Percentiles rank a stretch among this genome's conserved stretches.
Evolutionary conservation across 805 yeast species (phyloP).

Genomic region (Candida palmyrensis): DNA sequence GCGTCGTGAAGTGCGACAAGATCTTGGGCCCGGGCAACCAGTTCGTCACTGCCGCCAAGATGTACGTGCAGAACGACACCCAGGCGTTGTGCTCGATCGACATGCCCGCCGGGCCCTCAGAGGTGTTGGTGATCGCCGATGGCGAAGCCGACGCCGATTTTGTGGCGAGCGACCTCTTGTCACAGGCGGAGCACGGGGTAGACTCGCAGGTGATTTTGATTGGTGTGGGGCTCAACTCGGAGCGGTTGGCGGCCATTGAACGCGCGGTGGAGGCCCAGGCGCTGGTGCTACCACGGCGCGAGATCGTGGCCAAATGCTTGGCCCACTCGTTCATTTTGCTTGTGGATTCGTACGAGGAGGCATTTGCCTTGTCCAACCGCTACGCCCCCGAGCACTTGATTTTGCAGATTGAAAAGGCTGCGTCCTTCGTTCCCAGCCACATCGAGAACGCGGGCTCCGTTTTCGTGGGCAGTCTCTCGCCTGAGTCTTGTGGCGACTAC

Average conservation of each 20-base stretch:
- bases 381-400: constrained; percentile 99
- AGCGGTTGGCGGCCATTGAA: constrained; percentile 65
- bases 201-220: constrained; percentile 95
- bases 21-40: constrained; percentile 99
- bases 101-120: constrained; percentile 99
- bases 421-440: constrained; percentile 55
- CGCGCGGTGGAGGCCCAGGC: constrained; percentile 86
- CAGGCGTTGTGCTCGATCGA: constrained; percentile 94
- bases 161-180: constrained; percentile 92
- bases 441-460: constrained; percentile 95
- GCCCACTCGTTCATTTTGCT: constrained; percentile 81
- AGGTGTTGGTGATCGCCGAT: constrained; percentile 94
- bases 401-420: constrained; percentile 80
- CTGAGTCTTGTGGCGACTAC: constrained; percentile 98
- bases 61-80: constrained; percentile 94
- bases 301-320: constrained; percentile 87
- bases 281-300: constrained; percentile 78
- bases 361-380: constrained; percentile 78
- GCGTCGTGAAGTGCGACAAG: constrained; percentile 91
- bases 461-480: constrained; percentile 93
- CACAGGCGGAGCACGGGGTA: constrained; percentile 98
- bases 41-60: constrained; percentile 98
- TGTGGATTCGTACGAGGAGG: constrained; percentile 69
- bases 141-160: constrained; percentile 84
- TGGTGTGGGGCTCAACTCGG: constrained; percentile 65